Percentiles rank a stretch among this genome's conserved stretches.
These are phyloP conservation scores for Wickerhamiella occidentalis DNA, from an alignment of 805 yeast species.

Conservation along the genomic window DNA sequence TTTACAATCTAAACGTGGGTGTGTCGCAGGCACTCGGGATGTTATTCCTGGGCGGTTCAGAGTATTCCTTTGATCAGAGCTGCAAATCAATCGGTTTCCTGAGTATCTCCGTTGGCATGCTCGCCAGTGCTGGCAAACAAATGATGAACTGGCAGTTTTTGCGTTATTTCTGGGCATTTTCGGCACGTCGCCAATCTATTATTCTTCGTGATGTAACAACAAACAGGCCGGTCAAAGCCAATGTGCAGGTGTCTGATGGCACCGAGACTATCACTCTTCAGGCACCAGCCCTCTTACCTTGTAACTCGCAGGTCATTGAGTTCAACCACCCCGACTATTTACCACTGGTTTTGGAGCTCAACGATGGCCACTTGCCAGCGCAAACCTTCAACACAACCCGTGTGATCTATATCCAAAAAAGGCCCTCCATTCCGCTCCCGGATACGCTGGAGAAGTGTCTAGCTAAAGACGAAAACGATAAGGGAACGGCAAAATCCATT, in stretches of 20 bases:
- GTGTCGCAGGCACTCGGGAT: slow-evolving; percentile 76
- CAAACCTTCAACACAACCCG: slow-evolving; percentile 34
- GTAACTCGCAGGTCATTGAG: slow-evolving; percentile 40
- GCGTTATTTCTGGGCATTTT: slow-evolving; percentile 81
- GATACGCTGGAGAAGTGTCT: slow-evolving; percentile 2
- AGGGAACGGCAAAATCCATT: slow-evolving; percentile 1
- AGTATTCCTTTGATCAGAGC: slow-evolving; percentile 58
- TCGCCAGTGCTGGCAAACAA: slow-evolving; percentile 36
- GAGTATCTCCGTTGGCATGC: slow-evolving; percentile 66
- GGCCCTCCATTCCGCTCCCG: neutral
- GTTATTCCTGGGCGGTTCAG: slow-evolving; percentile 85
- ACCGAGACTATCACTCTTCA: slow-evolving; percentile 21
- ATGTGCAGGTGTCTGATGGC: slow-evolving; percentile 33
- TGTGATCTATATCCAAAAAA: slow-evolving; percentile 41
- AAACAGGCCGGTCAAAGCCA: slow-evolving; percentile 36
- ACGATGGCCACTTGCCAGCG: slow-evolving; percentile 26
- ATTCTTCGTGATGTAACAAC: slow-evolving; percentile 58
- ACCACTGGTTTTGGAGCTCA: slow-evolving; percentile 30
- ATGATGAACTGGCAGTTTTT: slow-evolving; percentile 64
- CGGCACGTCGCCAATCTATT: slow-evolving; percentile 73
- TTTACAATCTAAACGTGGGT: slow-evolving; percentile 65
- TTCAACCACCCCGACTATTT: slow-evolving; percentile 41
- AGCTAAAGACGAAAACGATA: neutral
- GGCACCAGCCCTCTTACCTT: slow-evolving; percentile 65
- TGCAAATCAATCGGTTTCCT: slow-evolving; percentile 57